Conservation (phyloP, 148 eudicot genomes). For the Vaccinium darrowii region DNA sequence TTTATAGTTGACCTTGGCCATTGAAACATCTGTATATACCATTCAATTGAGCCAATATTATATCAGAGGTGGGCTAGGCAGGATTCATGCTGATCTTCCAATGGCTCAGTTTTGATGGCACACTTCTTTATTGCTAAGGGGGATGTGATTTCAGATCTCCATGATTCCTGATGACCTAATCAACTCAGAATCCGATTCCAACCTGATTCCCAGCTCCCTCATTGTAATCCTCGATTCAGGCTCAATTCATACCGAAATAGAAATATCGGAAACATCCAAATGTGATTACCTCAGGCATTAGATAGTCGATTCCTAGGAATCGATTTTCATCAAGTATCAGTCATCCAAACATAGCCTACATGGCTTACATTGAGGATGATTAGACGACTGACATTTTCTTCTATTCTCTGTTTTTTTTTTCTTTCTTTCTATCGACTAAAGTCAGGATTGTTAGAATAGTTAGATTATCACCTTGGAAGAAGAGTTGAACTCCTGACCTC, state of each 20-base stretch:
- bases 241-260: not conserved
- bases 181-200: not conserved
- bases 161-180: not conserved
- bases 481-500: too few species aligned
- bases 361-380: slow-evolving; percentile 6
- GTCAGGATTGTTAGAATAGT: too few species aligned
- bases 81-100: not conserved
- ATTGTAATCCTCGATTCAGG: not conserved
- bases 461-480: too few species aligned
- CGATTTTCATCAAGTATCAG: not conserved
- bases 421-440: too few species aligned
- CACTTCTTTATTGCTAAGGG: not conserved
- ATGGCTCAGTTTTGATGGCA: not conserved
- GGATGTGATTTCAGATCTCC: not conserved
- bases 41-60: not conserved
- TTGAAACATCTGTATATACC: not conserved
- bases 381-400: not conserved
- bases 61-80: not conserved
- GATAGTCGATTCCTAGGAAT: not conserved
- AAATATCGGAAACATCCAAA: not conserved
- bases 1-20: not conserved
- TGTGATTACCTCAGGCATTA: not conserved
- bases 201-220: not conserved
- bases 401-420: not conserved
- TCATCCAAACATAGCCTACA: not conserved